A percentile compares a stretch with the other conserved stretches of the same genome.
Conservation (phyloP, 164 flowering plant genomes). For the Dillenia turbinata region DNA sequence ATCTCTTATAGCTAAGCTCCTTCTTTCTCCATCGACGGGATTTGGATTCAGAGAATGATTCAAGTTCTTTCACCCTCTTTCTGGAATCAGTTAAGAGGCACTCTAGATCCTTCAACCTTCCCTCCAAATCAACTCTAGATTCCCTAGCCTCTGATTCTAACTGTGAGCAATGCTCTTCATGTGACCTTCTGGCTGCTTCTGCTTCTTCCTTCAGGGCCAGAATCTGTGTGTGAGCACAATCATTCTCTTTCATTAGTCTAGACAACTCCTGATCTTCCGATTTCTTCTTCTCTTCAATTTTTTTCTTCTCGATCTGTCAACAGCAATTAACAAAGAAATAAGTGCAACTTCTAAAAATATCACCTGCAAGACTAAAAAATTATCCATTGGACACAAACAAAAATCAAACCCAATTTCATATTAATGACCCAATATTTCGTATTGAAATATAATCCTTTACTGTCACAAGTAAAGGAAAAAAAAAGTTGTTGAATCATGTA, state of each 20-base stretch:
- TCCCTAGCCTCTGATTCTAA: slow-evolving; percentile 49
- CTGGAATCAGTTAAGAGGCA: slow-evolving; percentile 42
- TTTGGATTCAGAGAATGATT: slow-evolving; percentile 51
- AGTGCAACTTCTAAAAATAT: no score
- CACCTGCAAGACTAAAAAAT: no score
- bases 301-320: slow-evolving; percentile 60
- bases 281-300: slow-evolving; percentile 62
- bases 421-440: no score
- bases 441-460: no score
- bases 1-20: slow-evolving; percentile 41
- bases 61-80: slow-evolving; percentile 52
- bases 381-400: no score
- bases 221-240: slow-evolving; percentile 38
- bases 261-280: slow-evolving; percentile 55
- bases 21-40: slow-evolving; percentile 51
- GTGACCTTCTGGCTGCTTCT: slow-evolving; percentile 32
- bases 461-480: no score
- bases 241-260: slow-evolving; percentile 55
- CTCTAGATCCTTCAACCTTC: slow-evolving; percentile 61
- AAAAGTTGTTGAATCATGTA: no score
- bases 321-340: background rate
- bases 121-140: slow-evolving; percentile 40
- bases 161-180: slow-evolving; percentile 41
- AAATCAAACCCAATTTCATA: no score
- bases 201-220: slow-evolving; percentile 51